Conservation (phyloP, 2,329 filamentous ascomycete genomes). For the Capronia epimyces region DNA sequence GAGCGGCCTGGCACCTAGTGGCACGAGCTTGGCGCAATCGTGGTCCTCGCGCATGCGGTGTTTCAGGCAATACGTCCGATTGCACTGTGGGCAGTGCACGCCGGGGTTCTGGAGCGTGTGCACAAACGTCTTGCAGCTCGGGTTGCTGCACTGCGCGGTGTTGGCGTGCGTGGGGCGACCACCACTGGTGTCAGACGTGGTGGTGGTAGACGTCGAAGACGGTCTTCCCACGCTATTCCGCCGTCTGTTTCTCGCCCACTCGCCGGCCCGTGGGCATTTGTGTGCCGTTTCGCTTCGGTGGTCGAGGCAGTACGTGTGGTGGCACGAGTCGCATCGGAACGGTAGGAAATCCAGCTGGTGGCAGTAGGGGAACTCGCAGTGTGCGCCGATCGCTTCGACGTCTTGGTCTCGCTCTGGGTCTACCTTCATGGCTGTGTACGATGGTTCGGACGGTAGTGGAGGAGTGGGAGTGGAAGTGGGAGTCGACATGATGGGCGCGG, state of each 20-base stretch:
- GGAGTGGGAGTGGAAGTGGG: slow-evolving; percentile 21
- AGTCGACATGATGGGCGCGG: slow-evolving; percentile 22
- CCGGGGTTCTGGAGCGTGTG: slow-evolving; percentile 48
- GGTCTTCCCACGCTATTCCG: slow-evolving; percentile 32
- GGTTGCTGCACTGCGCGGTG: slow-evolving; percentile 47
- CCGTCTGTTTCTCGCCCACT: slow-evolving; percentile 52
- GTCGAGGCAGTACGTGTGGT: slow-evolving; percentile 79
- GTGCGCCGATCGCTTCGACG: slow-evolving; percentile 76
- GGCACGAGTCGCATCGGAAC: slow-evolving; percentile 87
- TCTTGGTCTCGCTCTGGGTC: slow-evolving; percentile 44
- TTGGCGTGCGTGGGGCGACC: slow-evolving; percentile 53
- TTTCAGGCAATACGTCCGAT: slow-evolving; percentile 47
- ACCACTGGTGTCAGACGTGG: not conserved
- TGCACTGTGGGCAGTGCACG: slow-evolving; percentile 48
- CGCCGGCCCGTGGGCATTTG: slow-evolving; percentile 57
- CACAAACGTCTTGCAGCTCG: slow-evolving; percentile 49
- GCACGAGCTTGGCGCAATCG: slow-evolving; percentile 70
- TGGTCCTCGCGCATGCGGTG: slow-evolving; percentile 62
- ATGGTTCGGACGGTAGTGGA: slow-evolving; percentile 17
- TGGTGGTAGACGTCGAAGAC: slow-evolving; percentile 28
- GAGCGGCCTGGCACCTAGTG: slow-evolving; percentile 48
- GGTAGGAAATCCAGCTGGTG: slow-evolving; percentile 94
- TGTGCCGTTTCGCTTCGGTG: slow-evolving; percentile 84
- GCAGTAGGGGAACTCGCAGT: slow-evolving; percentile 89
- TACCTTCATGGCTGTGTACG: slow-evolving; percentile 21